Conservation (phyloP, 768 basidiomycete genomes). For the Rubroboletus pulcherrimus region DNA sequence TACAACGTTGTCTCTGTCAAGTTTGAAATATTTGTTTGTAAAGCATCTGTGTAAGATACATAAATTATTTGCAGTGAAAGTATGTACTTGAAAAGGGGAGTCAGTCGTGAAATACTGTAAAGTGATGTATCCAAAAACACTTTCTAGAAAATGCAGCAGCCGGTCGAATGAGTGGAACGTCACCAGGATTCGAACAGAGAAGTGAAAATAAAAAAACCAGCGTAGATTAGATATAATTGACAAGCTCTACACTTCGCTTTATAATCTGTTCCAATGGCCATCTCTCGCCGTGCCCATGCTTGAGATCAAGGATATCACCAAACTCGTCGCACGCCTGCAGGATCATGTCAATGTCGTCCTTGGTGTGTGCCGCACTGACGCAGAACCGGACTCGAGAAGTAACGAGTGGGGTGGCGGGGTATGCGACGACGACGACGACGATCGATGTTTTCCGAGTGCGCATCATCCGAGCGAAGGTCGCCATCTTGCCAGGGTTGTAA, state of each 20-base stretch:
- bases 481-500: slow-evolving; percentile 94
- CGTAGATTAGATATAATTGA: slow-evolving; percentile 32
- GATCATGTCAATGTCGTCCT: slow-evolving; percentile 89
- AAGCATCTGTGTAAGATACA: slow-evolving; percentile 18
- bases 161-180: not conserved
- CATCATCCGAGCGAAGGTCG: slow-evolving; percentile 89
- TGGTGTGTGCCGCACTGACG: slow-evolving; percentile 91
- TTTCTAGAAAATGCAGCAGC: slow-evolving; percentile 3
- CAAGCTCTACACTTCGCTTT: slow-evolving; percentile 71
- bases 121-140: slow-evolving; percentile 26
- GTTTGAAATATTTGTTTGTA: slow-evolving; percentile 2
- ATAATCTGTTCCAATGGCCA: slow-evolving; percentile 79
- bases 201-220: not conserved
- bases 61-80: slow-evolving; percentile 27
- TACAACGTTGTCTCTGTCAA: not conserved
- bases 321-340: slow-evolving; percentile 88
- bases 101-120: slow-evolving; percentile 15
- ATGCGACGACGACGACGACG: slow-evolving; percentile 85
- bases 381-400: slow-evolving; percentile 92
- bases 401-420: slow-evolving; percentile 86
- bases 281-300: slow-evolving; percentile 67
- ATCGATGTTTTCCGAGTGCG: slow-evolving; percentile 69
- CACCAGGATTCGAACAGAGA: not conserved
- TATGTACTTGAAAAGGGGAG: slow-evolving; percentile 2
- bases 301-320: slow-evolving; percentile 86